phyloP scores from a whole-genome alignment of 164 flowering plant genomes.

The Chloranthus sessilifolius region DNA sequence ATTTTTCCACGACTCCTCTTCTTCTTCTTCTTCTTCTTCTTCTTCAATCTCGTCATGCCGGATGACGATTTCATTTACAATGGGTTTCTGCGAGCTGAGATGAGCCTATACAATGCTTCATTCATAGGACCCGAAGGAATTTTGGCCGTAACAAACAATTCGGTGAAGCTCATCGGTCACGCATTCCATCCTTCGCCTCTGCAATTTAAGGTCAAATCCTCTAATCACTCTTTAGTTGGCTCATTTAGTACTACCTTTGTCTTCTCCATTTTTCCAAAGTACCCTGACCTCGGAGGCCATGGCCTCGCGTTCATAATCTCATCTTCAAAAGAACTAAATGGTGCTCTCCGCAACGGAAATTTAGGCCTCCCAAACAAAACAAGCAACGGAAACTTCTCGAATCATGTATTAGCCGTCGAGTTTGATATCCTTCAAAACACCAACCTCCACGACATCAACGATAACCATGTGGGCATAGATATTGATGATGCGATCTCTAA shows the following conservation, averaged over 20 bases:
- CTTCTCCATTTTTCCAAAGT: conserved; percentile 22
- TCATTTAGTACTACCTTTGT: conserved; percentile 42
- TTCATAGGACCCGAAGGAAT: conserved; percentile 8
- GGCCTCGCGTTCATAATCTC: conserved; percentile 38
- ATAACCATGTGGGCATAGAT: not conserved
- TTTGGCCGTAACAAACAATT: conserved; percentile 7
- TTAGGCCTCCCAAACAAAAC: conserved; percentile 30
- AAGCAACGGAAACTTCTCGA: conserved; percentile 7
- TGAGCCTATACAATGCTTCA: conserved; percentile 12
- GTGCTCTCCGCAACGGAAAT: conserved; percentile 21
- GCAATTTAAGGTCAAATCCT: conserved; percentile 3
- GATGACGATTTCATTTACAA: conserved; percentile 10
- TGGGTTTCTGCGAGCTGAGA: conserved; percentile 13
- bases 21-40: conserved; percentile 4
- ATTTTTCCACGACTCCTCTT: conserved; percentile 12
- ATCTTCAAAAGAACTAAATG: conserved; percentile 18
- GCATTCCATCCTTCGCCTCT: conserved; percentile 19
- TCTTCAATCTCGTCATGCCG: conserved; percentile 1
- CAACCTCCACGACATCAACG: not conserved
- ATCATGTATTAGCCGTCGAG: conserved; percentile 33
- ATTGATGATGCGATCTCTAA: conserved; percentile 24
- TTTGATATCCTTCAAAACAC: conserved; percentile 37
- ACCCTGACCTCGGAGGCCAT: conserved; percentile 24
- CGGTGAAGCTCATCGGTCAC: conserved; percentile 17
- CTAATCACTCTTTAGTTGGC: not conserved